Evolutionary conservation across 139 green algal genomes (phyloP).

Genomic region (Tetratostichococcus sp.): DNA sequence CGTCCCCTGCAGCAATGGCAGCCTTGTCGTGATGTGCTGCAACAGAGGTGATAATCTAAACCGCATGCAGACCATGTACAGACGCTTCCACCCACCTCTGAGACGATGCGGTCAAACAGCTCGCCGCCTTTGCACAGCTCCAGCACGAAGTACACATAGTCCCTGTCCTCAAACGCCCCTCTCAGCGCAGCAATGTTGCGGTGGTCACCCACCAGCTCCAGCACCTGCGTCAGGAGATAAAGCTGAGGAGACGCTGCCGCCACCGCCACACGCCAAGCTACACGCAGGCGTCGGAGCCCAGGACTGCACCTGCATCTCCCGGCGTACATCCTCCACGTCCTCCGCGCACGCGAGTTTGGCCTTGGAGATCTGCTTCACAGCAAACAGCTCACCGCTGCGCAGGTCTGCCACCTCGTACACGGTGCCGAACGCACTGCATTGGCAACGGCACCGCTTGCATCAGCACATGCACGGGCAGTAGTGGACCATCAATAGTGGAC

Average conservation of each 20-base stretch:
- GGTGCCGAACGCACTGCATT: conserved; percentile 44
- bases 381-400: conserved; percentile 36
- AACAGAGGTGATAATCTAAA: too few relatives aligned
- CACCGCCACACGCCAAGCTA: too few relatives aligned
- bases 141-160: conserved; percentile 41
- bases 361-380: conserved; percentile 85
- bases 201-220: conserved; percentile 34
- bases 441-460: too few relatives aligned
- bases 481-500: neutral
- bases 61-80: too few relatives aligned
- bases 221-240: conserved; percentile 14
- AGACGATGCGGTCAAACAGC: conserved; percentile 75
- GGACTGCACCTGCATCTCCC: conserved; percentile 49
- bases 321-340: conserved; percentile 82
- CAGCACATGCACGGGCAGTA: too few relatives aligned
- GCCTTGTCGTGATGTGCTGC: too few relatives aligned
- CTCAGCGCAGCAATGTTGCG: conserved; percentile 42
- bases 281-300: conserved; percentile 10
- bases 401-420: conserved; percentile 43
- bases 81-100: neutral
- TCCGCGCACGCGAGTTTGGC: conserved; percentile 73
- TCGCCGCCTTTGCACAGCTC: conserved; percentile 66
- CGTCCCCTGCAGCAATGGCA: conserved; percentile 33
- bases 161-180: conserved; percentile 41
- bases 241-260: too few relatives aligned